Conservation (phyloP, 2,329 filamentous ascomycete genomes). For the Aspergillaceae sp. region DNA sequence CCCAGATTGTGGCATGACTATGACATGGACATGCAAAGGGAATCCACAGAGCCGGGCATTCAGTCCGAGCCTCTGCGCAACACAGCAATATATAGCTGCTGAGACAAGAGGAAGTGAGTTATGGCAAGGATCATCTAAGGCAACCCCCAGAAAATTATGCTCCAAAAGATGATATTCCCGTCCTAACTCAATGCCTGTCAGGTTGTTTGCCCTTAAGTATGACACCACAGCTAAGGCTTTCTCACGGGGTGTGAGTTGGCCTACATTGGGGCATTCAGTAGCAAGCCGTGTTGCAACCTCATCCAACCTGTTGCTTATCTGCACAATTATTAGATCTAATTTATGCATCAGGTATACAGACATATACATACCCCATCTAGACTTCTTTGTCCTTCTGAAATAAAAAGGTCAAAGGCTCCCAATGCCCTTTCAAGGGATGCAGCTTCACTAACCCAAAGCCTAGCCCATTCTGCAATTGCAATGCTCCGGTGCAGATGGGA, state of each 20-base stretch:
- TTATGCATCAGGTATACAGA: background rate
- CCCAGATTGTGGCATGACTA: constrained; percentile 57
- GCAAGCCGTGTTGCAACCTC: constrained; percentile 51
- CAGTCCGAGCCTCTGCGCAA: constrained; percentile 67
- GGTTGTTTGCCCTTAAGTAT: constrained; percentile 60
- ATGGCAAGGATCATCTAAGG: constrained; percentile 62
- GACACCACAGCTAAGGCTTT: constrained; percentile 60
- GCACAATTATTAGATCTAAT: constrained; percentile 8
- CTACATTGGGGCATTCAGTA: constrained; percentile 44
- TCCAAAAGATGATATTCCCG: constrained; percentile 67
- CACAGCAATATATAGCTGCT: constrained; percentile 72
- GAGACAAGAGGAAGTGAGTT: constrained; percentile 80
- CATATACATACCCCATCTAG: constrained; percentile 54
- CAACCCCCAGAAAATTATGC: constrained; percentile 82
- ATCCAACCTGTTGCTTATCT: constrained; percentile 61
- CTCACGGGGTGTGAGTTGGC: constrained; percentile 51
- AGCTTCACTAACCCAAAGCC: constrained; percentile 43
- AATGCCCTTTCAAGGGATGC: constrained; percentile 64
- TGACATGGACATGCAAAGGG: constrained; percentile 75
- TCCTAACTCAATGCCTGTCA: constrained; percentile 62
- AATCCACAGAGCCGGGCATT: constrained; percentile 71
- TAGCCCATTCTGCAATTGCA: constrained; percentile 69
- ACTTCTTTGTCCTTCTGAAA: constrained; percentile 65
- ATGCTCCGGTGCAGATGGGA: constrained; percentile 72
- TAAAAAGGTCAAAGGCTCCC: constrained; percentile 82